phyloP scores from a whole-genome alignment of 768 basidiomycete species.

The Boletales sp. region DNA sequence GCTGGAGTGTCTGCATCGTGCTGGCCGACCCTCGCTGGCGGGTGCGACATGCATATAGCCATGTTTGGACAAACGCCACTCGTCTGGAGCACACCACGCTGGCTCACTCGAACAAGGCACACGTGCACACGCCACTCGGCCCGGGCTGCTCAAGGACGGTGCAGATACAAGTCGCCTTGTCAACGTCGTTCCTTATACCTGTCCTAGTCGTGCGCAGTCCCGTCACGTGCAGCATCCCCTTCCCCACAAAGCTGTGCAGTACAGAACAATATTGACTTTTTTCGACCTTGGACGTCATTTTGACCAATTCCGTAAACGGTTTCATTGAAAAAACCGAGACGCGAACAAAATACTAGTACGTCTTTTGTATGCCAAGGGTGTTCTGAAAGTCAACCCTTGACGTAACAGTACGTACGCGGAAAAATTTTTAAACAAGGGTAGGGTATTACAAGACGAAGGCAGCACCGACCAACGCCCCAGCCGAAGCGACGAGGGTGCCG shows the following conservation, averaged over 20 bases:
- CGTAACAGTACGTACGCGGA: neutral
- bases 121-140: no score
- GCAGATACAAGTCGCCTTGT: neutral
- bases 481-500: constrained; percentile 23
- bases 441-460: constrained; percentile 18
- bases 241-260: constrained; percentile 6
- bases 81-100: neutral
- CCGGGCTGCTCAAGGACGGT: no score
- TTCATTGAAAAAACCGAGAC: no score
- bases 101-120: no score
- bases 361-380: no score
- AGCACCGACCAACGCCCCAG: constrained; percentile 24
- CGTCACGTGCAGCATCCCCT: neutral
- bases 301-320: no score
- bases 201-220: neutral
- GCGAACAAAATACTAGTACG: no score
- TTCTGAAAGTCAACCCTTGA: neutral
- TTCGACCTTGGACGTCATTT: neutral
- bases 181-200: neutral
- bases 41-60: constrained; percentile 10
- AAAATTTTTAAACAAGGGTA: no score
- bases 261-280: neutral
- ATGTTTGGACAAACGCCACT: constrained; percentile 13
- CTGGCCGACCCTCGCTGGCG: neutral
- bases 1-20: neutral